Percentiles rank a stretch among this genome's conserved stretches.
Conservation (phyloP, 148 eudicot species). For the Diospyros kaki region DNA sequence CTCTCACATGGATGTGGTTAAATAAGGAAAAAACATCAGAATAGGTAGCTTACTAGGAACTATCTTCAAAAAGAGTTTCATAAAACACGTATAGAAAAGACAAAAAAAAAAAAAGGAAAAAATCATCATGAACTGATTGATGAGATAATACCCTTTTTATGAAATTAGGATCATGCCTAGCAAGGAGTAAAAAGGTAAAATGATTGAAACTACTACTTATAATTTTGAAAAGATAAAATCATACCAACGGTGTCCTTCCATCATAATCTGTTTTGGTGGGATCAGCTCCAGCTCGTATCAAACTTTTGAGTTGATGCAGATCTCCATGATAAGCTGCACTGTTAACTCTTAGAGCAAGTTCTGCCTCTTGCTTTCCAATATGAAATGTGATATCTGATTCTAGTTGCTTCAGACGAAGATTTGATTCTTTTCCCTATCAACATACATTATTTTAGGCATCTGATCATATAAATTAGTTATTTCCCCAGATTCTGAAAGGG, state of each 20-base stretch:
- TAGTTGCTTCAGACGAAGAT: constrained; percentile 55
- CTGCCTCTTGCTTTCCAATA: constrained; percentile 85
- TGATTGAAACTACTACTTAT: neutral
- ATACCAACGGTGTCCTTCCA: constrained; percentile 88
- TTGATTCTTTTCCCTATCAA: constrained; percentile 64
- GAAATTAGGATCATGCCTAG: neutral
- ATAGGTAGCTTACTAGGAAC: neutral
- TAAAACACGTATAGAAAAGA: no score
- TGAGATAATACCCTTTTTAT: neutral
- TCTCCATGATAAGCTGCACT: constrained; percentile 80
- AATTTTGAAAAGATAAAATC: neutral
- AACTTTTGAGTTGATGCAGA: constrained; percentile 61
- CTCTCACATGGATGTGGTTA: neutral
- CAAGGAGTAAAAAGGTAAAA: neutral
- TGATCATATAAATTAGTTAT: neutral
- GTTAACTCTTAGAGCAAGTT: constrained; percentile 88
- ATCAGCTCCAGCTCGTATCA: constrained; percentile 84
- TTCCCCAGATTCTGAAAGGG: no score
- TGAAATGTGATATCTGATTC: constrained; percentile 79
- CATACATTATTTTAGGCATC: constrained; percentile 2
- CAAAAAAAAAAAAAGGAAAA: no score
- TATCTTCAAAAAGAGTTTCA: no score
- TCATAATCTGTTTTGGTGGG: constrained; percentile 85
- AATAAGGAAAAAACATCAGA: neutral
- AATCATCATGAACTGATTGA: no score